Base-by-base conservation (phyloP, 2,329 filamentous ascomycete genomes). In the Neofusicoccum kwambonambiense region DNA sequence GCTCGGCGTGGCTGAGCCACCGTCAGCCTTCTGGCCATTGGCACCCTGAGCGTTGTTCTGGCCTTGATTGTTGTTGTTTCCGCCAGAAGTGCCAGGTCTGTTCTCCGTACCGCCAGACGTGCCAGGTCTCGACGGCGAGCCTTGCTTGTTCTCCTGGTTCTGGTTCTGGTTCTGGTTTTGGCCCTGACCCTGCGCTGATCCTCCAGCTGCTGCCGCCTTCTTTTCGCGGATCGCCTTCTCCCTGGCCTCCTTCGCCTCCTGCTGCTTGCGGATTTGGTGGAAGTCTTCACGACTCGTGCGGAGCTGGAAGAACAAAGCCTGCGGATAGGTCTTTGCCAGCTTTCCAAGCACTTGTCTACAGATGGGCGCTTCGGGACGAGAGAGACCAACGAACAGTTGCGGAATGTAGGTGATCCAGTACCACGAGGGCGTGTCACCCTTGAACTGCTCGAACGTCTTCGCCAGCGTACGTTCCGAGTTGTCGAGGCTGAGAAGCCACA, bases 381-480 rank as follows among this genome's bases (percentile, higher is more conserved):
- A 92, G 58, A 99, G 84, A 61, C 94, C 95, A 49, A 92, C 94
- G 37, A 99, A 86, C 47, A 99, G 85, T 77, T 99, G 95, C 17
- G 95, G 95, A 68, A 99, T 98, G 76, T 96, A 99, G 0, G 94
- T 98, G 70, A 98, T 97, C 95, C 95, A 99, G 80, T 98, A 99
- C 95, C 95, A 99, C 12, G 96, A 92, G 0, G 93, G 93, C 2
- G 93, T 96, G 71, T 99, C 96, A 60, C 95, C 95, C 82, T 98
- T 97, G 81, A 95, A 99, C 70, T 94, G 92, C 69, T 97, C 92
- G 70, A 97, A 99, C 12, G 94, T 92, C 70, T 88, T 84, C 0
- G 92, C 90, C 66, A 99, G 89, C 42, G 86, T 89, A 12, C 92
- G 92, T 74, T 92, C 92, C 0, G 91, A 84, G 72, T 97, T 93